Percentiles rank a stretch among this genome's conserved stretches.
Conservation (phyloP, 2,329 filamentous ascomycete genomes). For the Epichloe glyceriae region DNA sequence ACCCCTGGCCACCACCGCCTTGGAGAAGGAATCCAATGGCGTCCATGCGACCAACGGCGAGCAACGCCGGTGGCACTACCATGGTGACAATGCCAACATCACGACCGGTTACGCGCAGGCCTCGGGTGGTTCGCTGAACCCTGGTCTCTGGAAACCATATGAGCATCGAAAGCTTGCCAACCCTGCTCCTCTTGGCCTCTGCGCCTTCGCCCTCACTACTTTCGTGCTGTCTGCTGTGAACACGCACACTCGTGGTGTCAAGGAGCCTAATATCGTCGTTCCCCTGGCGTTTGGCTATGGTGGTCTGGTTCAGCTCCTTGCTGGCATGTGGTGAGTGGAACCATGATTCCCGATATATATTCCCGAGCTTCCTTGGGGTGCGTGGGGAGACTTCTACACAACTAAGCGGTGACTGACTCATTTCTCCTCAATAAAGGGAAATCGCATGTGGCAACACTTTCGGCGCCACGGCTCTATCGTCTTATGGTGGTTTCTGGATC, state of each 20-base stretch:
- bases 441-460: constrained; percentile 83
- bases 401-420: not conserved
- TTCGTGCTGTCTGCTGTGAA: constrained; percentile 69
- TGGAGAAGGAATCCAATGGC: constrained; percentile 10
- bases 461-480: constrained; percentile 67
- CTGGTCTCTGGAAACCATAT: constrained; percentile 49
- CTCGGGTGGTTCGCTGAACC: constrained; percentile 56
- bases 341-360: not conserved
- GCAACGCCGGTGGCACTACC: constrained; percentile 10
- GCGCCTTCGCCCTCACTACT: constrained; percentile 70
- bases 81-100: constrained; percentile 15
- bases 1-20: not conserved
- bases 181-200: constrained; percentile 64
- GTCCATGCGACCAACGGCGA: constrained; percentile 1
- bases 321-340: constrained; percentile 68
- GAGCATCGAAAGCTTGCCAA: constrained; percentile 65
- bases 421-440: constrained; percentile 37
- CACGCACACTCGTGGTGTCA: constrained; percentile 48
- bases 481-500: constrained; percentile 78
- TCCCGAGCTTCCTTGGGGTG: no score
- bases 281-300: constrained; percentile 62
- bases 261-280: constrained; percentile 52
- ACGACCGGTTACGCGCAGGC: constrained; percentile 7
- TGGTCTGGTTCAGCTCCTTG: constrained; percentile 63
- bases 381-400: no score